Evolutionary conservation across 1,139 yeast species (phyloP).

Genomic region (Blastobotrys illinoisensis): DNA sequence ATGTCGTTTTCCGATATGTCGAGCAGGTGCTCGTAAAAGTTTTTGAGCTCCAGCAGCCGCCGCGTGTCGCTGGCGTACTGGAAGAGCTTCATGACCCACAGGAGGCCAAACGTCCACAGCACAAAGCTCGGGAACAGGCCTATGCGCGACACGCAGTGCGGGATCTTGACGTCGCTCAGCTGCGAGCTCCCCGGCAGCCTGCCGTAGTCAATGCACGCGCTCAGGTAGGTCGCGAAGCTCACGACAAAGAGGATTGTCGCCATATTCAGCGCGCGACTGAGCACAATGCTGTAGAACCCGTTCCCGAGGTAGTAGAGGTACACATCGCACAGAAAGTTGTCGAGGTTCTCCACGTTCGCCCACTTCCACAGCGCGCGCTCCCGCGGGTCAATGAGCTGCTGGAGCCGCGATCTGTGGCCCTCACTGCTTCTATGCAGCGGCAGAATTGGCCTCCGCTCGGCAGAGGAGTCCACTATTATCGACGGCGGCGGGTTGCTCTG

Average conservation of each 20-base stretch:
- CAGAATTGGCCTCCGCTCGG: background rate
- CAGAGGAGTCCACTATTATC: background rate
- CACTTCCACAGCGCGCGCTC: slow-evolving; percentile 90
- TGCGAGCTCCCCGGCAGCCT: slow-evolving; percentile 36
- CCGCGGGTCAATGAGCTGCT: slow-evolving; percentile 37
- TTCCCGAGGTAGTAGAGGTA: slow-evolving; percentile 81
- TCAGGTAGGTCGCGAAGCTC: slow-evolving; percentile 67
- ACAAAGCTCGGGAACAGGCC: slow-evolving; percentile 45
- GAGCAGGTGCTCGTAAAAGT: slow-evolving; percentile 62
- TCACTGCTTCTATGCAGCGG: background rate
- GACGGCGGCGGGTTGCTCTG: background rate
- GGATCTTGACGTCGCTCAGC: slow-evolving; percentile 48
- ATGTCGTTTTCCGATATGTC: slow-evolving; percentile 73
- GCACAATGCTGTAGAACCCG: slow-evolving; percentile 72
- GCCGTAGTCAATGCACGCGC: slow-evolving; percentile 77
- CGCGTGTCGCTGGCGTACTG: slow-evolving; percentile 48
- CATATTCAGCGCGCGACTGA: slow-evolving; percentile 61
- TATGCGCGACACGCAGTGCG: slow-evolving; percentile 56
- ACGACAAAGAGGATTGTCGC: slow-evolving; percentile 70
- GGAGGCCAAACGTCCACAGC: slow-evolving; percentile 52
- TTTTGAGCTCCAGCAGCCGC: slow-evolving; percentile 55
- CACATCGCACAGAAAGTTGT: slow-evolving; percentile 74
- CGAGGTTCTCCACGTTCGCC: slow-evolving; percentile 93
- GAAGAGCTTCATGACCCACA: slow-evolving; percentile 53
- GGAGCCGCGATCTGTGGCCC: background rate